Conservation (phyloP, 441 rosid genomes). For the Bocquillonia castaneifolia region DNA sequence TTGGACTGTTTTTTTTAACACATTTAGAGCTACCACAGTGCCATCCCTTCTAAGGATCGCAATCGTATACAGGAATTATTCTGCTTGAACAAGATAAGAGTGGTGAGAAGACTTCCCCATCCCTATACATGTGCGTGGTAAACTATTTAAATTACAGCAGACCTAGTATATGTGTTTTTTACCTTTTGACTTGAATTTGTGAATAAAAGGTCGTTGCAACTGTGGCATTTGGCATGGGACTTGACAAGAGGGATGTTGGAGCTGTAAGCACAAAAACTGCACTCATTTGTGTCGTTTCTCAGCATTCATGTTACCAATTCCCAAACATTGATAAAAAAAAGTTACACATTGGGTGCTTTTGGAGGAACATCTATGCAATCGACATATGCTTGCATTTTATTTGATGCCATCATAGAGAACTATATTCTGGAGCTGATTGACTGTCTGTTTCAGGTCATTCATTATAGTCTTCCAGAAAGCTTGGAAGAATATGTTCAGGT, state of each 20-base stretch:
- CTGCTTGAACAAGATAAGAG: conserved; percentile 89
- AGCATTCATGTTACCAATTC: conserved; percentile 11
- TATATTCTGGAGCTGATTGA: conserved; percentile 6
- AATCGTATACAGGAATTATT: conserved; percentile 69
- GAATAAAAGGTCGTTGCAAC: conserved; percentile 88
- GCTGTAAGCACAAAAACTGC: conserved; percentile 61
- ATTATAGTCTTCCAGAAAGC: conserved; percentile 93
- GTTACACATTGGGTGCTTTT: background rate
- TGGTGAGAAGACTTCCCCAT: conserved; percentile 46
- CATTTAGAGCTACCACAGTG: conserved; percentile 80
- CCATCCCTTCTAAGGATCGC: conserved; percentile 72
- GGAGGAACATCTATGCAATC: background rate
- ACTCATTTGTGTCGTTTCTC: conserved; percentile 19
- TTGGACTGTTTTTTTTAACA: conserved; percentile 19
- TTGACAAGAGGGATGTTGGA: conserved; percentile 90
- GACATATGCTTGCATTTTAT: background rate
- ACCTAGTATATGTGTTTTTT: conserved; percentile 5
- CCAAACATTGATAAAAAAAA: background rate
- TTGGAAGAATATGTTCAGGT: conserved; percentile 99
- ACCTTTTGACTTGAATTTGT: conserved; percentile 21
- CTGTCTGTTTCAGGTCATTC: conserved; percentile 59
- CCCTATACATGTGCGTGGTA: background rate
- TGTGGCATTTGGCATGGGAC: conserved; percentile 99
- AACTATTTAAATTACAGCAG: background rate
- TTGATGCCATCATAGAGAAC: background rate